phyloP scores from a whole-genome alignment of 805 yeast genomes.

The Candida saitoana region DNA sequence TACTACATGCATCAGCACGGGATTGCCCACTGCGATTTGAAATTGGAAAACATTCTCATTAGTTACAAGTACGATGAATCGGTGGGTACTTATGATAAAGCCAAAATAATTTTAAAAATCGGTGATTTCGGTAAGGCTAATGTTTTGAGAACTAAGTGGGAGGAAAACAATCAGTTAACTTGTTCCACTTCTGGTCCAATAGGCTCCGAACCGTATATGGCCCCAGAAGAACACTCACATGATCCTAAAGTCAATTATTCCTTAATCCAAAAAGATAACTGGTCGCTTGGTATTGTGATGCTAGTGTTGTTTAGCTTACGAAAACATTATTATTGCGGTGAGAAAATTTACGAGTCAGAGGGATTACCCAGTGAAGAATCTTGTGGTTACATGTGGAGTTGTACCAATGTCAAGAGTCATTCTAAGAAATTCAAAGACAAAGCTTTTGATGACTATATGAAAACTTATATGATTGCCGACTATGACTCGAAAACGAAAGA shows the following conservation, averaged over 20 bases:
- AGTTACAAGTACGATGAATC: slow-evolving; percentile 6
- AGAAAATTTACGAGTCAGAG: slow-evolving; percentile 6
- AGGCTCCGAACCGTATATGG: slow-evolving; percentile 88
- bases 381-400: slow-evolving; percentile 30
- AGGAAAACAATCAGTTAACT: slow-evolving; percentile 37
- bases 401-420: slow-evolving; percentile 22
- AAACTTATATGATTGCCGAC: slow-evolving; percentile 40
- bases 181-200: slow-evolving; percentile 67
- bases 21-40: slow-evolving; percentile 89
- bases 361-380: slow-evolving; percentile 14
- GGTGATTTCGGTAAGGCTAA: slow-evolving; percentile 89
- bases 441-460: slow-evolving; percentile 38
- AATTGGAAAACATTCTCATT: slow-evolving; percentile 79
- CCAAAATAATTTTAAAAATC: slow-evolving; percentile 22
- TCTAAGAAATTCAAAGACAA: slow-evolving; percentile 24
- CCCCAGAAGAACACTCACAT: slow-evolving; percentile 77
- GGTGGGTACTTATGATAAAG: slow-evolving; percentile 5
- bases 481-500: slow-evolving; percentile 25
- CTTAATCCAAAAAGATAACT: slow-evolving; percentile 63
- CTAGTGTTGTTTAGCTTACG: slow-evolving; percentile 27
- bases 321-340: slow-evolving; percentile 19
- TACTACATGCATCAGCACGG: slow-evolving; percentile 87
- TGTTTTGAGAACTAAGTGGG: slow-evolving; percentile 88
- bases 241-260: slow-evolving; percentile 5
- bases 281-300: slow-evolving; percentile 73